Evolutionary conservation across 2,329 filamentous ascomycete genomes (phyloP).

Genomic region (Aspergillus viridinutans): DNA sequence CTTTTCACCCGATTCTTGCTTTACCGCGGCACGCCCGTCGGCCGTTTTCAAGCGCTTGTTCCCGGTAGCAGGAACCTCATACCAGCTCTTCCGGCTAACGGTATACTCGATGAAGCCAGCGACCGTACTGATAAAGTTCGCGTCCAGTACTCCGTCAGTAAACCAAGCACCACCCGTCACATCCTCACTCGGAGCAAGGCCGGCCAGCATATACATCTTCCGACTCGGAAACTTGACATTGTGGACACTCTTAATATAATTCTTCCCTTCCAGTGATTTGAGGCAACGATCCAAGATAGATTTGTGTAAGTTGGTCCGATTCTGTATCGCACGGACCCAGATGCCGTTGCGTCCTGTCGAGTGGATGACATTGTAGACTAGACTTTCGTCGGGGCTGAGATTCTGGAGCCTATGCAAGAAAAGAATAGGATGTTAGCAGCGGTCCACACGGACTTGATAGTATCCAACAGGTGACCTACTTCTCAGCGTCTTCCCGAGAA

Average conservation of each 20-base stretch:
- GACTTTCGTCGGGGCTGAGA: slow-evolving; percentile 64
- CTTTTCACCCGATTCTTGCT: slow-evolving; percentile 25
- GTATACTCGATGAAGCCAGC: slow-evolving; percentile 69
- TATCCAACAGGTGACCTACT: slow-evolving; percentile 29
- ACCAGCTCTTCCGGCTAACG: slow-evolving; percentile 69
- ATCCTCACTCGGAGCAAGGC: slow-evolving; percentile 78
- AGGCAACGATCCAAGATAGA: slow-evolving; percentile 74
- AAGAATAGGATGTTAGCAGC: slow-evolving; percentile 9
- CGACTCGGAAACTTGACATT: slow-evolving; percentile 85
- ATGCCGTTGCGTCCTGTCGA: slow-evolving; percentile 78
- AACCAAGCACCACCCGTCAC: slow-evolving; percentile 95
- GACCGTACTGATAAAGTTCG: slow-evolving; percentile 77
- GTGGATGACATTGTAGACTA: slow-evolving; percentile 88
- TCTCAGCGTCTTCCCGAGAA: slow-evolving; percentile 46
- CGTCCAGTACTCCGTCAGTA: slow-evolving; percentile 83
- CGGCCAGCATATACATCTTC: slow-evolving; percentile 93
- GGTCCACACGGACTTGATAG: neutral
- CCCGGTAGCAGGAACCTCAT: slow-evolving; percentile 44
- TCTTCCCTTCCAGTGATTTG: slow-evolving; percentile 76
- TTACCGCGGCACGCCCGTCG: slow-evolving; percentile 28
- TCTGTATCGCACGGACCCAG: slow-evolving; percentile 83
- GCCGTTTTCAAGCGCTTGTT: slow-evolving; percentile 40
- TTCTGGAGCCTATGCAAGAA: slow-evolving; percentile 33
- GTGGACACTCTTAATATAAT: slow-evolving; percentile 82
- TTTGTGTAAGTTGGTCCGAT: slow-evolving; percentile 76